Percentiles rank a stretch among this genome's conserved stretches.
phyloP scores from a whole-genome alignment of 2,329 filamentous ascomycete species.

The Ascosphaera apis region DNA sequence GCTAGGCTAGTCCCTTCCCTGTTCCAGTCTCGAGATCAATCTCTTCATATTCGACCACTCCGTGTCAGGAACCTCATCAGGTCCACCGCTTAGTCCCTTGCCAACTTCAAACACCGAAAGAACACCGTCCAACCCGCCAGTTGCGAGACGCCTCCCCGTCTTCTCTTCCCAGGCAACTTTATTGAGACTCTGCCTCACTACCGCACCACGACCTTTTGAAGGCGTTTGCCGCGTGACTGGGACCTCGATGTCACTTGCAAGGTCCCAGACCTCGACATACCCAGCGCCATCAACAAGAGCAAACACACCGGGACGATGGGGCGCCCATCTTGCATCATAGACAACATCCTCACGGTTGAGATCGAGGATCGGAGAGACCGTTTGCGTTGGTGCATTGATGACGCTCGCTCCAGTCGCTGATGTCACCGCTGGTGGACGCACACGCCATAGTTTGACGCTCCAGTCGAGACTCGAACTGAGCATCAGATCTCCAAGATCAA shows the following conservation, averaged over 20 bases:
- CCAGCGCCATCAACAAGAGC: conserved; percentile 84
- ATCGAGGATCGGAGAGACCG: conserved; percentile 56
- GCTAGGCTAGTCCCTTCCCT: conserved; percentile 13
- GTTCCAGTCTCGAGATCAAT: conserved; percentile 53
- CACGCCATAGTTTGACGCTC: conserved; percentile 94
- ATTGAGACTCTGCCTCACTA: conserved; percentile 71
- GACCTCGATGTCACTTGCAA: conserved; percentile 79
- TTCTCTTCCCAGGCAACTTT: conserved; percentile 83
- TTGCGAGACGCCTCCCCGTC: conserved; percentile 68
- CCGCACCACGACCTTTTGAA: conserved; percentile 34
- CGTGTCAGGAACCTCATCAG: conserved; percentile 59
- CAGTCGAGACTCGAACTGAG: conserved; percentile 86
- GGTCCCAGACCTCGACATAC: conserved; percentile 82
- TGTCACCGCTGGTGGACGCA: conserved; percentile 31
- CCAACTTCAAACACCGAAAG: conserved; percentile 80
- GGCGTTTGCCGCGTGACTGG: conserved; percentile 63
- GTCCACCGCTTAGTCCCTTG: conserved; percentile 51
- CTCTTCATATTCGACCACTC: conserved; percentile 92
- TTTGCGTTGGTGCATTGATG: too few relatives aligned
- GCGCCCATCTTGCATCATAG: conserved; percentile 90
- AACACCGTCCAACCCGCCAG: conserved; percentile 76
- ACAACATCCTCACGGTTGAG: conserved; percentile 89
- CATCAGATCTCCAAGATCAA: conserved; percentile 85
- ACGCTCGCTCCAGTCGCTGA: conserved; percentile 13
- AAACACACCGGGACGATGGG: conserved; percentile 82